These are phyloP conservation scores for Hypoxylon crocopeplum DNA, from an alignment of 495 filamentous ascomycete genomes.

Conservation along the genomic window DNA sequence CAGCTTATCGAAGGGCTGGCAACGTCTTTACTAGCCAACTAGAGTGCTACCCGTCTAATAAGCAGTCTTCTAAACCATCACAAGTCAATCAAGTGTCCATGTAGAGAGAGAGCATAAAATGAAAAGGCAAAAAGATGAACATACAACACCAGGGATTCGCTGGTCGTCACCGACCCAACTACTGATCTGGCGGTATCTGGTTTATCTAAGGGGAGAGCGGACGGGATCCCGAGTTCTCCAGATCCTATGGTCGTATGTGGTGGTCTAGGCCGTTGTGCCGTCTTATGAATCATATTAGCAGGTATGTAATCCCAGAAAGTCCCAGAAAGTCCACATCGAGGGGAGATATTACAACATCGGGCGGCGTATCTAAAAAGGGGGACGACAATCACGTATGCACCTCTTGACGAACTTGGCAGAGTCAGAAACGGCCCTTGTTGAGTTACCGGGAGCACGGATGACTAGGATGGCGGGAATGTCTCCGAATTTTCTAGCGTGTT, in stretches of 20 bases:
- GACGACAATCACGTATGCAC: too few species aligned
- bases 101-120: neutral
- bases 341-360: too few species aligned
- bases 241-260: neutral
- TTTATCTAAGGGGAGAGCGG: neutral
- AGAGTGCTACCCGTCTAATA: too few species aligned
- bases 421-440: neutral
- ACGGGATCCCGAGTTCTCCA: neutral
- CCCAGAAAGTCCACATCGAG: too few species aligned
- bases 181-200: conserved; percentile 42
- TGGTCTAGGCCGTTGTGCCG: neutral
- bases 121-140: conserved; percentile 14
- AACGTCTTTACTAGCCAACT: too few species aligned
- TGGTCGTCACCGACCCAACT: conserved; percentile 56
- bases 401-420: too few species aligned
- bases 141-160: conserved; percentile 53
- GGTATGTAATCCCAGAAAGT: too few species aligned
- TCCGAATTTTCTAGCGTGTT: too few species aligned
- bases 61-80: too few species aligned
- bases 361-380: too few species aligned
- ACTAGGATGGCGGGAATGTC: neutral
- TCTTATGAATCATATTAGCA: neutral
- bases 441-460: neutral
- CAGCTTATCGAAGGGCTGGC: too few species aligned
- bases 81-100: too few species aligned